Evolutionary conservation across 805 yeast genomes (phyloP).

Genomic region (Torulaspora maleeae): DNA sequence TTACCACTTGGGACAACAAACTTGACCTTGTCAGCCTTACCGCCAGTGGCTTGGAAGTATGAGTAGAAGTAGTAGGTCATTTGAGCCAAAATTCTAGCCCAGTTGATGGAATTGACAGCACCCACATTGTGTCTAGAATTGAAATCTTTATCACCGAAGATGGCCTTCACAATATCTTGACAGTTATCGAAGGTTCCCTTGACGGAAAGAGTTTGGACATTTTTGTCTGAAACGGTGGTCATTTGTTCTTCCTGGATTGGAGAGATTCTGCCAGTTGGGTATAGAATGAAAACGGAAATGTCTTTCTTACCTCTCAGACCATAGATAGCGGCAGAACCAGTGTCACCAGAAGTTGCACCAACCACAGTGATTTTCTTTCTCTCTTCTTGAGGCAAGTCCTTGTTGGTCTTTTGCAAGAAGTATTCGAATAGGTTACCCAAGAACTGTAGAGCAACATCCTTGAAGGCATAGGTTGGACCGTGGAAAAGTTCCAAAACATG

Average conservation of each 20-base stretch:
- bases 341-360: constrained; percentile 99
- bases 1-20: constrained; percentile 97
- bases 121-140: constrained; percentile 89
- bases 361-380: constrained; percentile 89
- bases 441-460: constrained; percentile 97
- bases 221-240: constrained; percentile 91
- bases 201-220: constrained; percentile 92
- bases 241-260: constrained; percentile 98
- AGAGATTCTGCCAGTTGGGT: constrained; percentile 96
- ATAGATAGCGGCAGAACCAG: constrained; percentile 98
- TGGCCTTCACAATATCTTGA: constrained; percentile 90
- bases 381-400: constrained; percentile 46
- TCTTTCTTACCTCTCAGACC: constrained; percentile 96
- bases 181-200: constrained; percentile 98
- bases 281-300: constrained; percentile 92
- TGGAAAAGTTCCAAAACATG: constrained; percentile 90
- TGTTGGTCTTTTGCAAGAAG: constrained; percentile 74
- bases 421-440: constrained; percentile 96
- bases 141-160: constrained; percentile 85
- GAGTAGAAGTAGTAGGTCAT: constrained; percentile 94
- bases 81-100: constrained; percentile 98
- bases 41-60: constrained; percentile 60
- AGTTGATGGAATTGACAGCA: constrained; percentile 96
- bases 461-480: constrained; percentile 98
- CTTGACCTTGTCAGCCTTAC: constrained; percentile 49